A percentile compares a stretch with the other conserved stretches of the same genome.
Conservation (phyloP, 768 basidiomycete genomes). For the Phaffia australis region DNA sequence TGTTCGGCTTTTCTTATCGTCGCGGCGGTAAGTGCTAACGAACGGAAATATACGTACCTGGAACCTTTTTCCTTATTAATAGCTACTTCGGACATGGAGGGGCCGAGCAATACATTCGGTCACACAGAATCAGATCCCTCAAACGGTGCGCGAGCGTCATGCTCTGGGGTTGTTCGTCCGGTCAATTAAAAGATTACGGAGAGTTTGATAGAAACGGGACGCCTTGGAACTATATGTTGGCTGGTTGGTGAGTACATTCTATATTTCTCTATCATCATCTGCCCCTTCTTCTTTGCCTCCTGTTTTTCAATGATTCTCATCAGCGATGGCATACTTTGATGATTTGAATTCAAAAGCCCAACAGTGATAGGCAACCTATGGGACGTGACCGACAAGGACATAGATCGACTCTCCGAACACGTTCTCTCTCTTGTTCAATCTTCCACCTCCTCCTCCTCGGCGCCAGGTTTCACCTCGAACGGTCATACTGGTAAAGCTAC, state of each 20-base stretch:
- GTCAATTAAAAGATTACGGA: conserved; percentile 74
- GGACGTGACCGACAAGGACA: conserved; percentile 97
- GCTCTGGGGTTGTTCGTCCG: conserved; percentile 99
- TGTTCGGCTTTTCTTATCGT: neutral
- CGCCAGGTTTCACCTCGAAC: neutral
- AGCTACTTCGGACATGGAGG: conserved; percentile 98
- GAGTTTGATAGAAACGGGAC: conserved; percentile 88
- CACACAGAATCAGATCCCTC: conserved; percentile 70
- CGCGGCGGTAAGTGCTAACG: neutral
- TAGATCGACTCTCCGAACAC: conserved; percentile 77
- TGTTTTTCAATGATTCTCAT: neutral
- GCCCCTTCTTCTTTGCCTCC: neutral
- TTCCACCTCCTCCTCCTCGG: conserved; percentile 24
- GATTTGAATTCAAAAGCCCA: conserved; percentile 48
- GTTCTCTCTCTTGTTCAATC: conserved; percentile 60
- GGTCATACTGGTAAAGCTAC: neutral
- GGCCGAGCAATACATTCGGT: conserved; percentile 84
- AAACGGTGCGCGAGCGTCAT: conserved; percentile 82
- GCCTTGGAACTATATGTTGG: conserved; percentile 91
- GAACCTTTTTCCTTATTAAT: conserved; percentile 13
- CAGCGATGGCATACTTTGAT: too few species aligned
- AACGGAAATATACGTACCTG: neutral
- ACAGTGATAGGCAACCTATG: conserved; percentile 88
- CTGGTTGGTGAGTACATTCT: conserved; percentile 68
- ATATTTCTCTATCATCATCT: neutral